Conservation (phyloP, 495 filamentous ascomycete species). For the Margaritispora aquatica region DNA sequence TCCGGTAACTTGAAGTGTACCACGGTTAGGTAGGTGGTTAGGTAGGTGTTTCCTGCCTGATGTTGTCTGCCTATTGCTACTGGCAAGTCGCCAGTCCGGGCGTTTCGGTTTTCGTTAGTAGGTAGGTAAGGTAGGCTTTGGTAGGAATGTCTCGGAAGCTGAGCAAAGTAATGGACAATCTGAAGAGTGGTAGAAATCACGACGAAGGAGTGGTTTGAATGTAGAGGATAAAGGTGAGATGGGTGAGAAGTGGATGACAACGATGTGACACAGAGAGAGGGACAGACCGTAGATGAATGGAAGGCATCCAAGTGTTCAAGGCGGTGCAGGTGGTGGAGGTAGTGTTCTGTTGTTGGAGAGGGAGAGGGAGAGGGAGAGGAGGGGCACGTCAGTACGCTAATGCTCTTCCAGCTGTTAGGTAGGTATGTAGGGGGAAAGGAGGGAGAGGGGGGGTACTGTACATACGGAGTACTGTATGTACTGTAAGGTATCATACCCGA, state of each 20-base stretch:
- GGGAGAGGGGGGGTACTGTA: too few species aligned
- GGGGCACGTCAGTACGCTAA: background rate
- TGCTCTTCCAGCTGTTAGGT: too few species aligned
- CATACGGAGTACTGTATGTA: too few species aligned
- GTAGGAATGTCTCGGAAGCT: constrained; percentile 8
- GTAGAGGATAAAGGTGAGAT: background rate
- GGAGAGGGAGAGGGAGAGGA: background rate
- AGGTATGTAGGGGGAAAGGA: too few species aligned
- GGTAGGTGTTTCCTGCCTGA: constrained; percentile 11
- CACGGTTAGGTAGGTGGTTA: background rate
- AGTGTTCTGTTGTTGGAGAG: background rate
- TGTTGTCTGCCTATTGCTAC: constrained; percentile 5
- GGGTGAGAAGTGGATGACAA: background rate
- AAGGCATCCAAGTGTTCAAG: constrained; percentile 8
- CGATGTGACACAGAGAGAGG: constrained; percentile 3
- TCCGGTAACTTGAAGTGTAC: constrained; percentile 1
- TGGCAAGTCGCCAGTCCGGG: too few species aligned
- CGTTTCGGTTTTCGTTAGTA: too few species aligned
- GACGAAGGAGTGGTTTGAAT: too few species aligned
- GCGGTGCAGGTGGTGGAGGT: background rate
- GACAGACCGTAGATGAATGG: too few species aligned
- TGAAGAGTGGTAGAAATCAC: too few species aligned
- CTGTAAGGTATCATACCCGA: background rate
- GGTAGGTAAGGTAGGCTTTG: too few species aligned
- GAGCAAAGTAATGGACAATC: background rate